Percentiles rank a stretch among this genome's conserved stretches.
Evolutionary conservation across 768 basidiomycete genomes (phyloP).

Genomic region (Lentinus tigrinus): DNA sequence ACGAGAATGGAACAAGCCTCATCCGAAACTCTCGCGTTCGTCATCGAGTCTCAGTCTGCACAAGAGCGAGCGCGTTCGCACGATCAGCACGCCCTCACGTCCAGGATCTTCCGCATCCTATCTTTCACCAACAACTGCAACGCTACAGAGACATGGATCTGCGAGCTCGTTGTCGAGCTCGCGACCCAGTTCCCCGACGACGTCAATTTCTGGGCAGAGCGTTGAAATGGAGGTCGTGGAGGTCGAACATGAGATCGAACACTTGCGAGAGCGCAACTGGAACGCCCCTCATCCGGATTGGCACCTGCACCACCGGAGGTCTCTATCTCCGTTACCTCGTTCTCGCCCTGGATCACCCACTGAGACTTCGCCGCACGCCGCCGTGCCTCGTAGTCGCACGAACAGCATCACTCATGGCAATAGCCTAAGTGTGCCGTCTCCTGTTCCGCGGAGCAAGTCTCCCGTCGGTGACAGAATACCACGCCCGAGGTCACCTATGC

Average conservation of each 20-base stretch:
- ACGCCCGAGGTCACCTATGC: conserved; percentile 16
- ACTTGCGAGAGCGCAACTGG: conserved; percentile 69
- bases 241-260: conserved; percentile 33
- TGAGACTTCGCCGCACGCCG: not conserved
- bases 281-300: conserved; percentile 64
- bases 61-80: conserved; percentile 31
- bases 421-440: not conserved
- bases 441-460: conserved; percentile 1
- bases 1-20: conserved; percentile 54
- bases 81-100: conserved; percentile 38
- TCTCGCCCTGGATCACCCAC: conserved; percentile 17
- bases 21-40: conserved; percentile 36
- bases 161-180: conserved; percentile 25
- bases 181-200: conserved; percentile 43
- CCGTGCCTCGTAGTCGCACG: conserved; percentile 1
- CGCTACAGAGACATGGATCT: conserved; percentile 11
- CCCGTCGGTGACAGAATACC: not conserved
- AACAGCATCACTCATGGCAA: conserved; percentile 6
- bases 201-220: conserved; percentile 34
- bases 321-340: conserved; percentile 14
- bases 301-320: conserved; percentile 25
- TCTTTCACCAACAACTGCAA: conserved; percentile 23
- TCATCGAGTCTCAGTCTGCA: conserved; percentile 41
- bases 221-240: conserved; percentile 17
- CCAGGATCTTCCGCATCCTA: conserved; percentile 40